Percentiles rank a stretch among this genome's conserved stretches.
phyloP scores from a whole-genome alignment of 2,329 filamentous ascomycete genomes.

The Calonectria montana region DNA sequence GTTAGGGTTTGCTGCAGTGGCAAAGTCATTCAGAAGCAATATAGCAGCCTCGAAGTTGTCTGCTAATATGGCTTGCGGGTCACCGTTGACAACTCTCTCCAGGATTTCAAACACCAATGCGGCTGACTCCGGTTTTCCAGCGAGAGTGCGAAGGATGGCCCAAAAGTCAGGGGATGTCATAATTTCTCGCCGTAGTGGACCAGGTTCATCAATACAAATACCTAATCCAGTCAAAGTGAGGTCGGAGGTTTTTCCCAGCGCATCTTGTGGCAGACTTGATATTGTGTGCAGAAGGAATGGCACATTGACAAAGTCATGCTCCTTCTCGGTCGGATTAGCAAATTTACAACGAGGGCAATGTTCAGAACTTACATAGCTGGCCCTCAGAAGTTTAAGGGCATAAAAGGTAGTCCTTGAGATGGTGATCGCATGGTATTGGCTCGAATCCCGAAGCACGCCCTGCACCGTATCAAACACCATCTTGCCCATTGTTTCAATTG shows the following conservation, averaged over 20 bases:
- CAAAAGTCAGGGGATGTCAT: constrained; percentile 98
- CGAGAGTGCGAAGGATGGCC: constrained; percentile 84
- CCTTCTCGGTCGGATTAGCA: constrained; percentile 59
- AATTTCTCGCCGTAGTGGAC: constrained; percentile 87
- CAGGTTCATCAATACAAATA: constrained; percentile 81
- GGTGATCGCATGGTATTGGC: constrained; percentile 83
- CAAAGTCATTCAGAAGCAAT: constrained; percentile 87
- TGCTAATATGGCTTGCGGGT: constrained; percentile 86
- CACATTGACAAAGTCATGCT: constrained; percentile 90
- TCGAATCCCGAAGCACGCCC: constrained; percentile 81
- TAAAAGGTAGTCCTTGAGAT: constrained; percentile 89
- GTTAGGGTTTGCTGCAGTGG: constrained; percentile 81
- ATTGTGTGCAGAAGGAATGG: constrained; percentile 93
- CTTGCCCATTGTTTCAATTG: constrained; percentile 79
- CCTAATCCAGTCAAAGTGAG: constrained; percentile 83
- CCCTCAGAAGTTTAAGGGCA: constrained; percentile 81
- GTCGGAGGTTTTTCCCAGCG: constrained; percentile 79
- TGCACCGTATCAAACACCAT: constrained; percentile 84
- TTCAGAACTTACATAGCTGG: constrained; percentile 78
- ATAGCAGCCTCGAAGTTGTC: constrained; percentile 96
- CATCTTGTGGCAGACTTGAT: constrained; percentile 84
- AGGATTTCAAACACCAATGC: constrained; percentile 88
- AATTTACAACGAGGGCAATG: neutral
- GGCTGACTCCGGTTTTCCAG: constrained; percentile 76
- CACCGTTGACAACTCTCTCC: constrained; percentile 77